These are phyloP conservation scores for Angophora floribunda DNA, from an alignment of 345 rosid genomes.

Conservation along the genomic window DNA sequence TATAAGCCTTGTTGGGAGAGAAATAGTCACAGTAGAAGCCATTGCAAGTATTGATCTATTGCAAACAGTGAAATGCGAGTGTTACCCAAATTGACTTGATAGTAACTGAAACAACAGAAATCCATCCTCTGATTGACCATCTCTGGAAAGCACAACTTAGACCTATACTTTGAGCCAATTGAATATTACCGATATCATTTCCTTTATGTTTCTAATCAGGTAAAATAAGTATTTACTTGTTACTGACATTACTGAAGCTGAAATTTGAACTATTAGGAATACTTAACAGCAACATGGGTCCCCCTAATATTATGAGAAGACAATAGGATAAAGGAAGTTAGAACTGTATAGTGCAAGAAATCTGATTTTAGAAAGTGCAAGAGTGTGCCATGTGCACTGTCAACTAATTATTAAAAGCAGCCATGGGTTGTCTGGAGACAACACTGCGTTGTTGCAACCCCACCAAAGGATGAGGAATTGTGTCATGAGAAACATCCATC, in stretches of 20 bases:
- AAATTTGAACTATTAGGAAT: background rate
- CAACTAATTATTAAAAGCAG: slow-evolving; percentile 17
- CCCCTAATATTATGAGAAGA: background rate
- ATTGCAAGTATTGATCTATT: slow-evolving; percentile 91
- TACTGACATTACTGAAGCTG: background rate
- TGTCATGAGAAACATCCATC: background rate
- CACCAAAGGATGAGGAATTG: background rate
- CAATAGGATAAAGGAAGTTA: background rate
- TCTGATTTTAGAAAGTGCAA: background rate
- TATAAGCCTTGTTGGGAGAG: slow-evolving; percentile 88
- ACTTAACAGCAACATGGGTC: background rate
- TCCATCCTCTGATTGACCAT: background rate
- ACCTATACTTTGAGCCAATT: background rate
- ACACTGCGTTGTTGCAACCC: slow-evolving; percentile 6
- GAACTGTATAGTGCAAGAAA: background rate
- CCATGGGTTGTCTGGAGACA: slow-evolving; percentile 8
- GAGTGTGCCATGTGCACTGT: slow-evolving; percentile 26
- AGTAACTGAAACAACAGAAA: background rate
- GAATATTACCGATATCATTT: background rate
- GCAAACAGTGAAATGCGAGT: background rate
- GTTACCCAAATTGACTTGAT: background rate
- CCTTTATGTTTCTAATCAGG: background rate
- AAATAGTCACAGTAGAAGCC: slow-evolving; percentile 97
- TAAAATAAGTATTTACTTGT: background rate
- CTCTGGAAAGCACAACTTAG: background rate